Conservation (phyloP, 179 eudicot genomes). For the Spinacia oleracea region DNA sequence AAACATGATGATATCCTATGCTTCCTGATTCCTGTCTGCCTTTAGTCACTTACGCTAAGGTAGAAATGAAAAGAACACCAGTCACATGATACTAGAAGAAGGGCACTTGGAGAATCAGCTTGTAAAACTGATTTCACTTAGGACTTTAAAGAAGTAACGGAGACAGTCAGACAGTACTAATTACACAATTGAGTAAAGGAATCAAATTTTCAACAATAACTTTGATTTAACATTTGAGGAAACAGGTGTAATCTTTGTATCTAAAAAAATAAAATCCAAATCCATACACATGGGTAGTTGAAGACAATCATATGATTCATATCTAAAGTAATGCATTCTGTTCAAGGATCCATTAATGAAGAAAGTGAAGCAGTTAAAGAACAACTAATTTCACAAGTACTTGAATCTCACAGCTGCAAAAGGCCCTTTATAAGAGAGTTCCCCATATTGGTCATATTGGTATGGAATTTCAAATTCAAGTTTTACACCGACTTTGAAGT, state of each 20-base stretch:
- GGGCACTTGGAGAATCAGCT: neutral
- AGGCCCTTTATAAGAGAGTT: neutral
- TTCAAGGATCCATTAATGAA: neutral
- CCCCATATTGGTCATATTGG: neutral
- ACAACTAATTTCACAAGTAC: neutral
- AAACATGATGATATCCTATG: neutral
- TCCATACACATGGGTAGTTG: neutral
- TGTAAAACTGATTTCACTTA: neutral
- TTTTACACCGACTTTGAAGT: neutral
- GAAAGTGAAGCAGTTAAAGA: neutral
- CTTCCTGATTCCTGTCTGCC: neutral
- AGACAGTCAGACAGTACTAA: neutral
- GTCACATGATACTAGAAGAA: neutral
- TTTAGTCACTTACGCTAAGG: neutral
- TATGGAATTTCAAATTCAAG: neutral
- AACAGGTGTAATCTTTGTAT: neutral
- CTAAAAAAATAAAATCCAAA: neutral
- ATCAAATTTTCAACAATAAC: neutral
- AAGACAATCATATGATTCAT: too few relatives aligned
- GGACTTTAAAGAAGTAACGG: too few relatives aligned
- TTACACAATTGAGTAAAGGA: neutral
- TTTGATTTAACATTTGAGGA: neutral
- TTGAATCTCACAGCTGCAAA: neutral
- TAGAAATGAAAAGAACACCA: neutral
- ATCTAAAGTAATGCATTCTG: neutral